These are phyloP conservation scores for Saccharomycopsis malanga DNA, from an alignment of 805 yeast genomes.

Conservation along the genomic window DNA sequence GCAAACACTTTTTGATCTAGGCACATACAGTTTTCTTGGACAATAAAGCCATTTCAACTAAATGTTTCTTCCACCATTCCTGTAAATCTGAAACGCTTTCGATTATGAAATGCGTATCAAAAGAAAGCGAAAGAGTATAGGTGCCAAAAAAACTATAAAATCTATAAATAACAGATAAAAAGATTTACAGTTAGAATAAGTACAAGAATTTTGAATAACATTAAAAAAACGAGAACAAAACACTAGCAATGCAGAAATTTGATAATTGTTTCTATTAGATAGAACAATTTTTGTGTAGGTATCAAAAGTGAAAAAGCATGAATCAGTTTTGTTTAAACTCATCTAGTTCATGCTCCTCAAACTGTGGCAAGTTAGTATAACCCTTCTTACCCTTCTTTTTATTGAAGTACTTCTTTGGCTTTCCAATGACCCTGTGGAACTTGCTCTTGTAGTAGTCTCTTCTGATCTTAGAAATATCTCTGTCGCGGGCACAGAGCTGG, in stretches of 20 bases:
- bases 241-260: too few relatives aligned
- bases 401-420: constrained; percentile 29
- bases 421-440: constrained; percentile 35
- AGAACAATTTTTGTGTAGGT: too few relatives aligned
- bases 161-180: too few relatives aligned
- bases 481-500: constrained; percentile 45
- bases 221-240: neutral
- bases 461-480: constrained; percentile 43
- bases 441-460: constrained; percentile 30
- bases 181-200: too few relatives aligned
- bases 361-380: constrained; percentile 37
- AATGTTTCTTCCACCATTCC: too few relatives aligned
- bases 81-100: too few relatives aligned
- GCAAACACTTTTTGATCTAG: constrained; percentile 2
- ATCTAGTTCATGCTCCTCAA: constrained; percentile 24
- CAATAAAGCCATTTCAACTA: too few relatives aligned
- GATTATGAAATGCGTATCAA: too few relatives aligned
- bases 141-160: too few relatives aligned
- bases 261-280: too few relatives aligned
- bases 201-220: neutral
- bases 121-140: too few relatives aligned
- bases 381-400: constrained; percentile 30
- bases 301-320: too few relatives aligned
- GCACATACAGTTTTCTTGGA: neutral
- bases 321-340: constrained; percentile 11